Evolutionary conservation across 495 filamentous ascomycete species (phyloP).

Genomic region (Pyronema domesticum): DNA sequence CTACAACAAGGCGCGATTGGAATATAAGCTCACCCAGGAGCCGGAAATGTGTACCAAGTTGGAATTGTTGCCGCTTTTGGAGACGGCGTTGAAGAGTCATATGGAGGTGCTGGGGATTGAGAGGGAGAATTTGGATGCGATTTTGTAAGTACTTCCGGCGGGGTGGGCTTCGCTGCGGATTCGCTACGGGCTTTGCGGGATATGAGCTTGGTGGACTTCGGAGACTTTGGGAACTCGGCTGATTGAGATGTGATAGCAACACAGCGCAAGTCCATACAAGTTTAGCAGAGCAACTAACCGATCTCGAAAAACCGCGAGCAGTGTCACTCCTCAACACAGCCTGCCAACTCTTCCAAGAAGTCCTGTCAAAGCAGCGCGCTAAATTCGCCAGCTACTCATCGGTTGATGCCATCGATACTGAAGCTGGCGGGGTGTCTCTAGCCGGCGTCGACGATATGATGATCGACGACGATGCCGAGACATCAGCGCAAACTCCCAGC

Average conservation of each 20-base stretch:
- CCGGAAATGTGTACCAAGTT: constrained; percentile 7
- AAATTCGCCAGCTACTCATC: background rate
- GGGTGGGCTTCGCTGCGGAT: background rate
- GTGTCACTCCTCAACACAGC: constrained; percentile 10
- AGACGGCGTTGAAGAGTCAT: constrained; percentile 13
- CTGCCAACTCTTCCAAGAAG: constrained; percentile 13
- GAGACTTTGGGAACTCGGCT: background rate
- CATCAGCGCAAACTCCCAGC: background rate
- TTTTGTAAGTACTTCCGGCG: constrained; percentile 13
- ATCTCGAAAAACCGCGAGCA: constrained; percentile 9
- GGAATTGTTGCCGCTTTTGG: constrained; percentile 2
- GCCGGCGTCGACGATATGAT: background rate
- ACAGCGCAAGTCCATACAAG: constrained; percentile 18
- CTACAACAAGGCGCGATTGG: constrained; percentile 18
- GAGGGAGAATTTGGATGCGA: constrained; percentile 12
- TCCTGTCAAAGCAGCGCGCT: constrained; percentile 5
- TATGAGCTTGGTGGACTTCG: too few relatives aligned
- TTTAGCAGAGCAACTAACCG: constrained; percentile 12
- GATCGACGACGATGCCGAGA: background rate
- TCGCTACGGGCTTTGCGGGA: background rate
- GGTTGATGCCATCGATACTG: background rate
- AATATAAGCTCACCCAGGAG: constrained; percentile 16
- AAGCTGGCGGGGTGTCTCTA: background rate
- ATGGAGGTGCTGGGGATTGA: constrained; percentile 9
- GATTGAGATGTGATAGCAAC: constrained; percentile 10